A percentile compares a stretch with the other conserved stretches of the same genome.
These are phyloP conservation scores for Imleria badia DNA, from an alignment of 768 basidiomycete species.

Conservation along the genomic window DNA sequence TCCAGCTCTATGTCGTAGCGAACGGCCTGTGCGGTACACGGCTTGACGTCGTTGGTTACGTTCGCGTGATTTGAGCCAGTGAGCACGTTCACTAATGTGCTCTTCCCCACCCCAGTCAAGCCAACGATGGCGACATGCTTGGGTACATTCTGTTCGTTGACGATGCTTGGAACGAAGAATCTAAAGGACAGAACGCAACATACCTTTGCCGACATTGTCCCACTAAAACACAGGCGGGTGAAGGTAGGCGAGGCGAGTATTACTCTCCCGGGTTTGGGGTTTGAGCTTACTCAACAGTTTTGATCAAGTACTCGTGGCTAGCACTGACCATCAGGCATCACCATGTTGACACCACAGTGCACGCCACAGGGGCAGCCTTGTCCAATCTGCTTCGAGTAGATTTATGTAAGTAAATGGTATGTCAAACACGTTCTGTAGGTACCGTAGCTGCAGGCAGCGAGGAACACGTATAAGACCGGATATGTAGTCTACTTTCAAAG, in stretches of 20 bases:
- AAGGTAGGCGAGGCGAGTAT: neutral
- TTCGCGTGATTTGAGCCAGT: neutral
- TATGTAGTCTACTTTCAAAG: neutral
- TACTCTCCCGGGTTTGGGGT: neutral
- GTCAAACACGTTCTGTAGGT: neutral
- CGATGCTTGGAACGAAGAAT: neutral
- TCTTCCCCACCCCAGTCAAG: conserved; percentile 14
- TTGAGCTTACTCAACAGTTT: neutral
- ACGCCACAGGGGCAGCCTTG: neutral
- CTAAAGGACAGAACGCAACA: neutral
- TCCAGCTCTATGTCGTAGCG: neutral
- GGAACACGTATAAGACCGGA: neutral
- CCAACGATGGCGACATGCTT: conserved; percentile 17
- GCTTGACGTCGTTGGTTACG: conserved; percentile 4
- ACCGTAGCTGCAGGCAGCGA: neutral
- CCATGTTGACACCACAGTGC: conserved; percentile 1
- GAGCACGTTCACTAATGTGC: conserved; percentile 18
- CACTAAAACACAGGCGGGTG: neutral
- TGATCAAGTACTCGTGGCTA: neutral
- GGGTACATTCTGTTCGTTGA: neutral
- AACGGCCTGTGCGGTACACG: neutral
- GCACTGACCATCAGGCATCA: neutral
- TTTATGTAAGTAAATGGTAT: neutral
- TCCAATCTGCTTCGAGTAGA: neutral
- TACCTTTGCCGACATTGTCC: conserved; percentile 3